Evolutionary conservation across 441 rosid species (phyloP).

Genomic region (Eutrema salsugineum): DNA sequence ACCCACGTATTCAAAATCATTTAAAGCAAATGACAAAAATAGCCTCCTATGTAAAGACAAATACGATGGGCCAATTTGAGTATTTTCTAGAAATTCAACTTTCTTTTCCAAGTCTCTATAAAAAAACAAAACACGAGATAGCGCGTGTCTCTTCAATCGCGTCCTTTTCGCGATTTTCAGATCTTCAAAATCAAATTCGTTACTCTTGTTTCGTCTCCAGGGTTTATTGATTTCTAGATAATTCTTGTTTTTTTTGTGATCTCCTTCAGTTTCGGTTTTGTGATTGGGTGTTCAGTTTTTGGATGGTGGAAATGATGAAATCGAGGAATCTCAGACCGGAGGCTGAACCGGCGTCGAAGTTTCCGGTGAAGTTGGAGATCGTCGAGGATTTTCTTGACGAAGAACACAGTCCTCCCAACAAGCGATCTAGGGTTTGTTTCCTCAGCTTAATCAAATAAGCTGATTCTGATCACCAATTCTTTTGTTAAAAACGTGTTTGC

Average conservation of each 20-base stretch:
- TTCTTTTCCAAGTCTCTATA: not conserved
- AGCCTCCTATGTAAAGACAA: conserved; percentile 2
- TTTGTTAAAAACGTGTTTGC: not conserved
- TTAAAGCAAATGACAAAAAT: not conserved
- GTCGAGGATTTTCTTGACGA: conserved; percentile 65
- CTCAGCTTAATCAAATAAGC: not conserved
- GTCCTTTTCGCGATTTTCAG: conserved; percentile 10
- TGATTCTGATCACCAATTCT: not conserved
- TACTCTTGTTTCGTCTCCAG: not conserved
- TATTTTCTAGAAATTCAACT: not conserved
- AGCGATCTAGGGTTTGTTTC: conserved; percentile 51
- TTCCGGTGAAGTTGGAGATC: conserved; percentile 73
- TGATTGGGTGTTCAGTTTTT: not conserved
- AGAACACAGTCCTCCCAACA: conserved; percentile 50
- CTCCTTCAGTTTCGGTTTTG: not conserved
- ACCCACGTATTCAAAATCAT: not conserved
- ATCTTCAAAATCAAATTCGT: conserved; percentile 11
- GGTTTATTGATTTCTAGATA: not conserved
- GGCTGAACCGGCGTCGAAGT: conserved; percentile 35
- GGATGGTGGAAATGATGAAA: conserved; percentile 66
- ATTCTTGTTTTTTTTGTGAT: not conserved
- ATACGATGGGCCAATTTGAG: not conserved
- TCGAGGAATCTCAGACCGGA: conserved; percentile 43
- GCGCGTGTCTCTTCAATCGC: conserved; percentile 19
- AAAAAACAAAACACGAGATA: not conserved